Base-by-base conservation (phyloP, 129 eudicot genomes). In the Tagetes erecta region DNA sequence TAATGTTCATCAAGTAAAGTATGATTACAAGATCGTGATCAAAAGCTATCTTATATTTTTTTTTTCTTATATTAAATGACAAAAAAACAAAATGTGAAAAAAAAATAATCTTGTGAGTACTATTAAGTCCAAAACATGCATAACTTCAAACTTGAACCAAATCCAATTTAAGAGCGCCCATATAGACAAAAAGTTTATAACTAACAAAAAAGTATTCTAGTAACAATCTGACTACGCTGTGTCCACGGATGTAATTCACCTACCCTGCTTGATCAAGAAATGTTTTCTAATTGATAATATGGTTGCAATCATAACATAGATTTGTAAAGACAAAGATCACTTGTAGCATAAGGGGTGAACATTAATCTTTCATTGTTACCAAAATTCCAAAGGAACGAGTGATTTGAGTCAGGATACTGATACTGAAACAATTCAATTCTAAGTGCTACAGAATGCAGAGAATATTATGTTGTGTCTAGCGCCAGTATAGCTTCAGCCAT, bases 1-100 rank as follows among this genome's bases (percentile, higher is more conserved):
- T 65, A 35, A 73, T 14, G 69, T 40, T 64, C 6, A 72, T 49
- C 52, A 57, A 36, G 41, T 56, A 44, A 44, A 68, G 68, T 57
- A 50, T 59, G 33, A 42, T 68, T n/a, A 45, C 60, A 76, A 11
- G 50, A 52, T 36, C 45, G 41, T 35, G 42, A 45, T 58, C 50
- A 45, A 35, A 68, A 76, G 69, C 30, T 67, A 27, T 20, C 27
- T 20, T 20, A 20, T 20, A 20, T 20, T 20, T 20, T 20, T 20
- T 20, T 20, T 20, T 20, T 20, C 27, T 44, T 57, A 57, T 44
- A 56, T 34, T 35, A 65, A 38, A 6, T 75, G 51, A 6, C 8
- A 74, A 46, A 7, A 36, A 11, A 62, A 73, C 41, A 60, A 20
- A 20, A 20, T 20, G 27, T 20, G 27, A 46, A 7, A 36, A 11